Evolutionary conservation across 768 basidiomycete genomes (phyloP).

Genomic region (Podaxis carcinomalis): DNA sequence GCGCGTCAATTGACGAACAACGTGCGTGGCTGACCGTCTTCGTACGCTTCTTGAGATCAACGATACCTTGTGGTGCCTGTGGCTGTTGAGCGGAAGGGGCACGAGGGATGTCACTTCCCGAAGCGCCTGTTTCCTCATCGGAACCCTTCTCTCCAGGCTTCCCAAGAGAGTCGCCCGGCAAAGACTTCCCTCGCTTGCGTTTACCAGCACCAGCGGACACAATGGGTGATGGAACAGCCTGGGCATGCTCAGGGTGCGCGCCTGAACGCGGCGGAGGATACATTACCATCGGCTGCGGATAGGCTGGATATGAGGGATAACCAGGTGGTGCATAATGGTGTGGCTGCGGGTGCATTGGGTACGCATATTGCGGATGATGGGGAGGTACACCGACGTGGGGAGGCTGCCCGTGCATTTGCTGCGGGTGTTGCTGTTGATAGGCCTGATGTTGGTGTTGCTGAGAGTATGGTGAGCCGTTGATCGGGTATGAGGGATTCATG

Average conservation of each 20-base stretch:
- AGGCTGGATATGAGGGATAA: slow-evolving; percentile 60
- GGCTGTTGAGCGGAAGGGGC: slow-evolving; percentile 24
- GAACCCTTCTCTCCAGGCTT: slow-evolving; percentile 47
- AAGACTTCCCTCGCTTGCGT: slow-evolving; percentile 56
- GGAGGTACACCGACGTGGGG: slow-evolving; percentile 24
- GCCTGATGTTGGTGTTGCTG: slow-evolving; percentile 30
- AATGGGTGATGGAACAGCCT: slow-evolving; percentile 27
- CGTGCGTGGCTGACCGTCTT: slow-evolving; percentile 58
- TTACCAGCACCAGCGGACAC: slow-evolving; percentile 39
- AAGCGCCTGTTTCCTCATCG: slow-evolving; percentile 56
- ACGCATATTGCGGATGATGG: slow-evolving; percentile 44
- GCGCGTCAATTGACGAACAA: not conserved
- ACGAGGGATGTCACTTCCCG: slow-evolving; percentile 42
- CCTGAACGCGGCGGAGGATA: slow-evolving; percentile 45
- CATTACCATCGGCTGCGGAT: slow-evolving; percentile 69
- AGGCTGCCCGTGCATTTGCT: slow-evolving; percentile 20
- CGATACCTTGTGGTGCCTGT: slow-evolving; percentile 22
- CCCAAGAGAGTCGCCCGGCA: slow-evolving; percentile 26
- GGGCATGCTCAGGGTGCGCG: slow-evolving; percentile 31
- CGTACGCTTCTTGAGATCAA: slow-evolving; percentile 80
- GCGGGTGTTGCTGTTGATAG: slow-evolving; percentile 29
- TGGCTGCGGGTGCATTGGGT: slow-evolving; percentile 52
- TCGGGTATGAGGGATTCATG: slow-evolving; percentile 71
- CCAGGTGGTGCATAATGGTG: slow-evolving; percentile 48
- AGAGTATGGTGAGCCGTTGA: slow-evolving; percentile 48